Base-by-base conservation (phyloP, 805 yeast genomes). In the Tetrapisispora taiwanensis region DNA sequence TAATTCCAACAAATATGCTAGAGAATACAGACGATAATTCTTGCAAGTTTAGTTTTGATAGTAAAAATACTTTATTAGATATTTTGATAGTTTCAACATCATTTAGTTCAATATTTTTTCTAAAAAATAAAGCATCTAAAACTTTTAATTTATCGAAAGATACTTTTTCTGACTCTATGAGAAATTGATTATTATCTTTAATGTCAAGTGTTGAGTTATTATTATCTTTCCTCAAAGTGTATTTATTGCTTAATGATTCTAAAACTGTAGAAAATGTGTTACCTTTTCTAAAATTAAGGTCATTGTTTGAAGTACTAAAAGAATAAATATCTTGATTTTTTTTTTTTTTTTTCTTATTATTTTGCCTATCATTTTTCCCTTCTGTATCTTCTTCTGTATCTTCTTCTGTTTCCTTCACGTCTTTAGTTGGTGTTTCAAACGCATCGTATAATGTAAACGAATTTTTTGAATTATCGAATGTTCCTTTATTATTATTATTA, bases 241-340 rank as follows among this genome's bases (percentile, higher is more conserved):
- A 56, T 13, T 42, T 45, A 24, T 50, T 44, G 12, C 62, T 52
- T 6, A 48, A 37, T 4, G 56, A 54, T 39, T 61, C 66, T 4
- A 61, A 47, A 13, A 58, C 55, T 5, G 63, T 59, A 1, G 52
- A 47, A 39, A 56, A 59, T 3, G 52, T 46, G n/a, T 46, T 44
- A n/a, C 46, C 50, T 43, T 50, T 47, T 33, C 57, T 47, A 10
- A 37, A 37, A 13, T 28, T 43, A 2, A 42, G 30, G 15, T 45
- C 52, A 18, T 46, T 20, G n/a, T 22, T 26, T 15, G 36, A 36
- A 19, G 35, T 13, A 12, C 9, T n/a, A 9, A 30, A 2, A 22
- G 24, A 24, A 31, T 8, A n/a, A 22, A 19, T n/a, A n/a, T 30
- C 20, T 3, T 30, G 18, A 24, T 42, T 44, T 18, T n/a, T 34